These are phyloP conservation scores for Mycena floridula DNA, from an alignment of 768 basidiomycete species.

Conservation along the genomic window DNA sequence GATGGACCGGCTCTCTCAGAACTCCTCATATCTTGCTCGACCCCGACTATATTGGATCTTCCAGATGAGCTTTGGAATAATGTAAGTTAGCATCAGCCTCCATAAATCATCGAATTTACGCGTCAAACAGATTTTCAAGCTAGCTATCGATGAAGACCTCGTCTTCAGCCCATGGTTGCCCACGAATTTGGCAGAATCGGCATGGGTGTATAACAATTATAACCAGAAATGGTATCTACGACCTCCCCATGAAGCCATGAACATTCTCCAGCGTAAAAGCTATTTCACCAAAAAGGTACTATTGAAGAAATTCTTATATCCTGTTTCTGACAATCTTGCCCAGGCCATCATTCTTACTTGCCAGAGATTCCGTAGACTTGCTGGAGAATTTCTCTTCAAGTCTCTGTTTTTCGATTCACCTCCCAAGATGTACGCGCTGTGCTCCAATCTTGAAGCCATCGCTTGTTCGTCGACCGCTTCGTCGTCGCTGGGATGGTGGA, in stretches of 20 bases:
- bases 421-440: constrained; percentile 44
- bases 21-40: not conserved
- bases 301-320: too few relatives aligned
- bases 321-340: not conserved
- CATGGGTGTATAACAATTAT: constrained; percentile 52
- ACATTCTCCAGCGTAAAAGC: constrained; percentile 50
- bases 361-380: constrained; percentile 54
- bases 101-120: too few relatives aligned
- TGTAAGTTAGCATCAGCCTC: too few relatives aligned
- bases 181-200: constrained; percentile 54
- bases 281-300: constrained; percentile 65
- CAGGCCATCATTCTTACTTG: constrained; percentile 69
- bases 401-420: constrained; percentile 65
- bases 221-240: constrained; percentile 49
- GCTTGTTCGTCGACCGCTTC: constrained; percentile 28
- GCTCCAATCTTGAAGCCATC: constrained; percentile 42
- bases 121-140: constrained; percentile 63
- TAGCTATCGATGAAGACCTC: constrained; percentile 66
- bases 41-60: constrained; percentile 24
- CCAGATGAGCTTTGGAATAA: constrained; percentile 71
- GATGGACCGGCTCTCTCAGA: too few relatives aligned
- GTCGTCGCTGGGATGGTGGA: constrained; percentile 62
- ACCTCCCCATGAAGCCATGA: constrained; percentile 53
- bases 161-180: constrained; percentile 58
- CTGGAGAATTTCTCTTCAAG: constrained; percentile 61